A percentile compares a stretch with the other conserved stretches of the same genome.
phyloP scores from a whole-genome alignment of 2,329 filamentous ascomycete species.

The Penicillium paneum region DNA sequence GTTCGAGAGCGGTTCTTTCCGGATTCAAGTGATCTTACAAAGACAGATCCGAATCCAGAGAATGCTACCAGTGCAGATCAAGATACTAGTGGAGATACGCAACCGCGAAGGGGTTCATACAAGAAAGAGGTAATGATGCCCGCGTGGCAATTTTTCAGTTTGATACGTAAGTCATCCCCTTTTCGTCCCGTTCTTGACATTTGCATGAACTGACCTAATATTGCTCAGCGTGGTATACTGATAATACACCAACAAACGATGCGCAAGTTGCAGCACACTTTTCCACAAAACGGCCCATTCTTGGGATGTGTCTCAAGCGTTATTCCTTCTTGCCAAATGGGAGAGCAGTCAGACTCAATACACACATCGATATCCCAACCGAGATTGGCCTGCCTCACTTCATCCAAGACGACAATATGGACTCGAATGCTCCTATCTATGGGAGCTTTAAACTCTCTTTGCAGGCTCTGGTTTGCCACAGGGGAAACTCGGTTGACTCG shows the following conservation, averaged over 20 bases:
- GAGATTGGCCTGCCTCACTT: slow-evolving; percentile 83
- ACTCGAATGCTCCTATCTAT: slow-evolving; percentile 65
- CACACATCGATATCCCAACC: slow-evolving; percentile 86
- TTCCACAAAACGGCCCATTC: slow-evolving; percentile 72
- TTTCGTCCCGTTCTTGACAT: slow-evolving; percentile 24
- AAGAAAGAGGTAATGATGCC: slow-evolving; percentile 88
- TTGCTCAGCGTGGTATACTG: slow-evolving; percentile 75
- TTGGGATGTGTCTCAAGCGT: slow-evolving; percentile 89
- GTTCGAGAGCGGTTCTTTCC: slow-evolving; percentile 46
- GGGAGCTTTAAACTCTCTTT: slow-evolving; percentile 92
- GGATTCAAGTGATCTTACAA: slow-evolving; percentile 41
- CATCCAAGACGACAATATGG: slow-evolving; percentile 72
- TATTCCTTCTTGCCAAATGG: slow-evolving; percentile 74
- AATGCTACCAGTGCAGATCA: slow-evolving; percentile 22
- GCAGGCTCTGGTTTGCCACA: slow-evolving; percentile 89
- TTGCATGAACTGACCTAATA: slow-evolving; percentile 36
- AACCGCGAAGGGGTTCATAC: slow-evolving; percentile 41
- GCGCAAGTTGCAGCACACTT: slow-evolving; percentile 87
- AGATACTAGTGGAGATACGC: slow-evolving; percentile 29
- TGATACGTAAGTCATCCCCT: slow-evolving; percentile 66
- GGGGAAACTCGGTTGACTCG: slow-evolving; percentile 77
- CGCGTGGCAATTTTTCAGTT: slow-evolving; percentile 94
- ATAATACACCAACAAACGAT: slow-evolving; percentile 62
- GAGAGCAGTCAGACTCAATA: slow-evolving; percentile 68
- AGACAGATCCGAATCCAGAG: slow-evolving; percentile 22